Evolutionary conservation across 495 filamentous ascomycete species (phyloP), one percentile per base, ranked within the genome.

Genomic region (Neurospora sp.): DNA sequence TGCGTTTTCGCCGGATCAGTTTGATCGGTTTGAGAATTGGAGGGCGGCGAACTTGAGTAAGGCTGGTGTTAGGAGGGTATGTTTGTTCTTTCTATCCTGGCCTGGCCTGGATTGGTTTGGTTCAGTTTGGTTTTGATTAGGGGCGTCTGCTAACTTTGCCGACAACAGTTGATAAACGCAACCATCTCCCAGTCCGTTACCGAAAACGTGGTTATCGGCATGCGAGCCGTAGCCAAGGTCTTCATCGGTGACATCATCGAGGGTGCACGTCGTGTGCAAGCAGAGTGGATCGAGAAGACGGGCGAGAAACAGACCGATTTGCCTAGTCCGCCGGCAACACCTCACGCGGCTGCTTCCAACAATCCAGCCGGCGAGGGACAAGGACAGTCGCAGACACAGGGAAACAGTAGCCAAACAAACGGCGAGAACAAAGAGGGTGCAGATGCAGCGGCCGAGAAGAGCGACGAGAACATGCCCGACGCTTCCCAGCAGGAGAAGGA

Each of bases 171-270:
- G 74, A 89, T 93, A 79, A 97, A 97, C 76, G 92, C 94, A 75
- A 94, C 93, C 47, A 89, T 96, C 14, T 94, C 92, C 1, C 94
- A 97, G 80, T 96, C 93, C 22, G 93, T 94, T 4, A 91, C 93
- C 4, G 86, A 88, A 16, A 90, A 87, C 69, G 91, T 97, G 38
- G 89, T 95, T 45, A 90, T 90, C 27, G 92, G 90, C 35, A 90
- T 97, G 76, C 92, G 91, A 69, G 89, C 91, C 3, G 93, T 92
- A 71, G 90, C 91, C 40, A 97, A 97, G 80, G 86, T 94, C 73
- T 97, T 92, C 79, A 87, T 93, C 8, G 93, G 94, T 69, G 90
- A 94, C 70, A 86, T 97, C 70, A 90, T 97, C 70, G 93, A 97
- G 79, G 86, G 87, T 70, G 93, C 94, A 1, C 86, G 92, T 39